phyloP scores from a whole-genome alignment of 148 eudicot genomes.

The Rhododendron vialii region DNA sequence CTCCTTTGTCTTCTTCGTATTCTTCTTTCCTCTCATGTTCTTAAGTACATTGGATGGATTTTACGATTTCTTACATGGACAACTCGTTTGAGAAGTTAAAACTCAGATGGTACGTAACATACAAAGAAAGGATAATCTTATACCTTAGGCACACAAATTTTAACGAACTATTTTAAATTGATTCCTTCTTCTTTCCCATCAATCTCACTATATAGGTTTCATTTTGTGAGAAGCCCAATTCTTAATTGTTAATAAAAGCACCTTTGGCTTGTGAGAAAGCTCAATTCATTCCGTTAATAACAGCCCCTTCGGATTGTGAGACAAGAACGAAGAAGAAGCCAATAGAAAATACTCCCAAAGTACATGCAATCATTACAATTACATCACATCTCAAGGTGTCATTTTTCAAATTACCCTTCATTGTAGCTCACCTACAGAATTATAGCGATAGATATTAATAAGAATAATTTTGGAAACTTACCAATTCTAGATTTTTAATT shows the following conservation, averaged over 20 bases:
- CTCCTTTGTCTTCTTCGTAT: not conserved
- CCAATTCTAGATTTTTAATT: no score
- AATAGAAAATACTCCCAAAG: no score
- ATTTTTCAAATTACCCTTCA: no score
- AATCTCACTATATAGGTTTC: not conserved
- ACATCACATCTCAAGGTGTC: no score
- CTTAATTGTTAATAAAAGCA: not conserved
- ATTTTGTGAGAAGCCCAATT: not conserved
- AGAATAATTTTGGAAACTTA: no score
- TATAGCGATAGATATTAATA: no score
- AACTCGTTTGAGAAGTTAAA: not conserved
- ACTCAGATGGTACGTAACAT: not conserved
- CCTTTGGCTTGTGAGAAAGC: not conserved
- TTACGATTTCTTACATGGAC: not conserved
- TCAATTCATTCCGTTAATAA: no score
- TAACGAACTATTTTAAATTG: not conserved
- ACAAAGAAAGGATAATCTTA: not conserved
- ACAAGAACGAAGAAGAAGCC: no score
- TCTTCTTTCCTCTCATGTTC: not conserved
- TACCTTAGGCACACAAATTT: not conserved
- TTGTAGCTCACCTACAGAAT: no score
- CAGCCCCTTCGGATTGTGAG: no score
- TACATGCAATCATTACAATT: no score
- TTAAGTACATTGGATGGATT: not conserved
- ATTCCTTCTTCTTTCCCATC: not conserved